A percentile compares a stretch with the other conserved stretches of the same genome.
These are phyloP conservation scores for Euphorbia tirucalli DNA, from an alignment of 345 rosid species.

Conservation along the genomic window DNA sequence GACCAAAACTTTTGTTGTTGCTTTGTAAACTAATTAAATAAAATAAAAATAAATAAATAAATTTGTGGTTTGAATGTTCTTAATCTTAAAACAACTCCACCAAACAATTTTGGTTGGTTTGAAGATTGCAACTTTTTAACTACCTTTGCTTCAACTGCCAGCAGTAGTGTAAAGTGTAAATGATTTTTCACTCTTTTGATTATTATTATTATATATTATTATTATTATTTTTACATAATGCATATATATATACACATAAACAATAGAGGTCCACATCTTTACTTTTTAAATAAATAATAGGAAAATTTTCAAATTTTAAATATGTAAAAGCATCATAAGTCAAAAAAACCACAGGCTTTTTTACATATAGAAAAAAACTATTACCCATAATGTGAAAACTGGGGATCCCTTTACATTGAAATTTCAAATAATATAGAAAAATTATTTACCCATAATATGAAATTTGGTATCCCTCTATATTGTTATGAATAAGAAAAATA, in stretches of 20 bases:
- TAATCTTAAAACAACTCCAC: slow-evolving; percentile 13
- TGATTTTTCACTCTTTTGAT: background rate
- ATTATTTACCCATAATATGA: too few relatives aligned
- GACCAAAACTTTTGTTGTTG: background rate
- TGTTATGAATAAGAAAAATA: too few relatives aligned
- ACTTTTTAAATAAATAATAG: slow-evolving; percentile 1
- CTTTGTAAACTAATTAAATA: too few relatives aligned
- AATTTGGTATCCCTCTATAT: too few relatives aligned
- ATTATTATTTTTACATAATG: background rate
- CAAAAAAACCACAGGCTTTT: background rate
- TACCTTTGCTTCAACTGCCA: slow-evolving; percentile 6
- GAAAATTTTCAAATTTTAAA: background rate
- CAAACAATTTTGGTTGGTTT: slow-evolving; percentile 14
- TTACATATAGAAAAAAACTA: background rate
- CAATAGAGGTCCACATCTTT: background rate
- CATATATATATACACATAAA: too few relatives aligned
- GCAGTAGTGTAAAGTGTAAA: background rate
- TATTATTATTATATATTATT: too few relatives aligned
- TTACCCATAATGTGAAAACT: background rate
- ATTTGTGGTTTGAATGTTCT: slow-evolving; percentile 9
- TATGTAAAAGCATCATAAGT: background rate
- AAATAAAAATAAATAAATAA: background rate
- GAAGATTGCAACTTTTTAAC: slow-evolving; percentile 15
- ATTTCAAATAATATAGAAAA: too few relatives aligned
- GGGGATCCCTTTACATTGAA: background rate